These are phyloP conservation scores for Fusarium tanahbumbuense DNA, from an alignment of 2,329 filamentous ascomycete species.

Conservation along the genomic window DNA sequence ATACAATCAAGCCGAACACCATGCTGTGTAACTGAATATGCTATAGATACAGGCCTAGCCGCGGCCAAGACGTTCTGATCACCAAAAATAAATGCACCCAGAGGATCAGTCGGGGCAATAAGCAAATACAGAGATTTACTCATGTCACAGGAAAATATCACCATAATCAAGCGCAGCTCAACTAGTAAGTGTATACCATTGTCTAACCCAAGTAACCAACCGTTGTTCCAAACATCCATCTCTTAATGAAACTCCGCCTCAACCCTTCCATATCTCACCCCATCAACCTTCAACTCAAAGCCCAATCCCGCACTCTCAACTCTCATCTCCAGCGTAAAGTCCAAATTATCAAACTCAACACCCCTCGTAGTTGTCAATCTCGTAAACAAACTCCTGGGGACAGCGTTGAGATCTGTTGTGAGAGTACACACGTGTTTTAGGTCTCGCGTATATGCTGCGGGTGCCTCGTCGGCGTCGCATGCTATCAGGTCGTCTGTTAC, in stretches of 20 bases:
- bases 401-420: conserved; percentile 81
- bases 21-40: neutral
- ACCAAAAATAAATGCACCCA: neutral
- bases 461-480: conserved; percentile 76
- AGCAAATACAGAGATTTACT: neutral
- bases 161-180: neutral
- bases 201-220: conserved; percentile 2
- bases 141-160: neutral
- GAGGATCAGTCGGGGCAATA: no score
- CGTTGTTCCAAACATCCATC: neutral
- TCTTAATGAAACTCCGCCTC: conserved; percentile 77
- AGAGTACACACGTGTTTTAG: conserved; percentile 81
- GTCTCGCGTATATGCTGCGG: conserved; percentile 67
- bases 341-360: conserved; percentile 83
- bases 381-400: conserved; percentile 79
- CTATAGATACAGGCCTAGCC: neutral
- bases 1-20: neutral
- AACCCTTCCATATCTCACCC: conserved; percentile 79
- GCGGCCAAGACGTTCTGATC: neutral
- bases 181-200: neutral
- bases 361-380: conserved; percentile 81
- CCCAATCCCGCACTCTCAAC: conserved; percentile 81
- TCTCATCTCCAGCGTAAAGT: conserved; percentile 86
- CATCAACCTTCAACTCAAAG: conserved; percentile 84
- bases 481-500: conserved; percentile 86